A percentile compares a stretch with the other conserved stretches of the same genome.
These are phyloP conservation scores for Aegilops sharonensis DNA, from an alignment of 176 grass and related monocot genomes.

Conservation along the genomic window DNA sequence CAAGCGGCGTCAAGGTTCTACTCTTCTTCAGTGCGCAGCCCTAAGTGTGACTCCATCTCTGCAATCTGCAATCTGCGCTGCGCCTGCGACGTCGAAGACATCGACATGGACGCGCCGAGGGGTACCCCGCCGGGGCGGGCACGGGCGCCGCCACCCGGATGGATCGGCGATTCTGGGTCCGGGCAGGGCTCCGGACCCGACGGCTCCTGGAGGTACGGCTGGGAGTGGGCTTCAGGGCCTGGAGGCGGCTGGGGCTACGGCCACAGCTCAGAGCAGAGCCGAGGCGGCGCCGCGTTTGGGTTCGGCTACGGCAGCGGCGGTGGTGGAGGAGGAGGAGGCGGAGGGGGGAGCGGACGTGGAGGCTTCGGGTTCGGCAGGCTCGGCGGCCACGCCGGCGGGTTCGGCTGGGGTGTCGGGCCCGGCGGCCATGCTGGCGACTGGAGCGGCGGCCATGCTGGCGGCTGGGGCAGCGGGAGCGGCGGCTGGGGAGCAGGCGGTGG, in stretches of 20 bases:
- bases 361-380: slow-evolving; percentile 17
- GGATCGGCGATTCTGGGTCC: slow-evolving; percentile 47
- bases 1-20: too few species aligned
- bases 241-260: slow-evolving; percentile 54
- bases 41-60: too few species aligned
- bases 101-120: slow-evolving; percentile 36
- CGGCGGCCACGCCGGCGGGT: slow-evolving; percentile 16
- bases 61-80: too few species aligned
- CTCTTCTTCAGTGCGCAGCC: too few species aligned
- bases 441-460: not conserved
- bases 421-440: not conserved
- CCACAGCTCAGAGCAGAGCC: slow-evolving; percentile 44
- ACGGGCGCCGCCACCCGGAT: slow-evolving; percentile 5
- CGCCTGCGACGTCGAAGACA: not conserved
- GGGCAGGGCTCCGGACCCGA: slow-evolving; percentile 39
- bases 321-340: not conserved
- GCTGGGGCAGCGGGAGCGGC: not conserved
- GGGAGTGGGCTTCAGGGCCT: slow-evolving; percentile 65
- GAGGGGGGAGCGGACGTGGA: slow-evolving; percentile 26
- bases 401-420: slow-evolving; percentile 1
- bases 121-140: not conserved
- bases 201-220: slow-evolving; percentile 54
- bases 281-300: slow-evolving; percentile 38
- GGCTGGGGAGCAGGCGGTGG: not conserved
- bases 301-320: slow-evolving; percentile 42